These are phyloP conservation scores for Acaromyces ingoldii DNA, from an alignment of 1,284 basidiomycete genomes.

Conservation along the genomic window DNA sequence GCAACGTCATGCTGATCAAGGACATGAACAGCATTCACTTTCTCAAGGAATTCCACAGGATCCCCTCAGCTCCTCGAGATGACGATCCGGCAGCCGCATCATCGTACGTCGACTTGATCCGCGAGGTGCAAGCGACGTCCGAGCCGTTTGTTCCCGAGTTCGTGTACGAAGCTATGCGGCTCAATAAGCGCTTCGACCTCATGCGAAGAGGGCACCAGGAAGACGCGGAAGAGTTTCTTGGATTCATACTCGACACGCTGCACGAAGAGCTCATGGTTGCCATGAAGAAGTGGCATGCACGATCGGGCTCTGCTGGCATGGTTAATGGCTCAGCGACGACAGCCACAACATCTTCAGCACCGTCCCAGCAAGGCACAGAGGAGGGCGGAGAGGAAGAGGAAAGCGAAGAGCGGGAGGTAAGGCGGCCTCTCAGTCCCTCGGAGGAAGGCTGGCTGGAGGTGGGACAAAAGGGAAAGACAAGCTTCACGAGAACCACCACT, in stretches of 20 bases:
- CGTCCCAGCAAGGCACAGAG: not conserved
- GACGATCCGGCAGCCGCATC: not conserved
- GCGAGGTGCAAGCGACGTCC: slow-evolving; percentile 1
- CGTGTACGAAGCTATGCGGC: slow-evolving; percentile 93
- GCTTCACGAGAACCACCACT: slow-evolving; percentile 75
- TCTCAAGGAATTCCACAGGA: slow-evolving; percentile 66
- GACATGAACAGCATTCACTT: slow-evolving; percentile 60
- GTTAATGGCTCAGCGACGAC: too few species aligned
- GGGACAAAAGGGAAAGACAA: slow-evolving; percentile 77
- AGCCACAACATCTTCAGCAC: too few species aligned
- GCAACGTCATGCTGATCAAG: slow-evolving; percentile 1
- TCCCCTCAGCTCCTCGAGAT: not conserved
- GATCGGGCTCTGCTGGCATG: too few species aligned
- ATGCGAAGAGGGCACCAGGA: slow-evolving; percentile 95
- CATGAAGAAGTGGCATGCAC: too few species aligned
- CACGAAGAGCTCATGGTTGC: slow-evolving; percentile 83
- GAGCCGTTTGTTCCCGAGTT: slow-evolving; percentile 76
- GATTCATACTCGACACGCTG: slow-evolving; percentile 89
- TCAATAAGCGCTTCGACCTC: slow-evolving; percentile 85
- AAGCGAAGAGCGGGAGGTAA: slow-evolving; percentile 55
- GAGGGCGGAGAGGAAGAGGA: slow-evolving; percentile 43
- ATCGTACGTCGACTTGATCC: not conserved
- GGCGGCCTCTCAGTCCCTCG: slow-evolving; percentile 38
- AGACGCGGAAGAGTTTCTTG: slow-evolving; percentile 97
- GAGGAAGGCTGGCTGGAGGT: slow-evolving; percentile 77